Conservation (phyloP, 2,329 filamentous ascomycete genomes). For the Cadophora sp. region DNA sequence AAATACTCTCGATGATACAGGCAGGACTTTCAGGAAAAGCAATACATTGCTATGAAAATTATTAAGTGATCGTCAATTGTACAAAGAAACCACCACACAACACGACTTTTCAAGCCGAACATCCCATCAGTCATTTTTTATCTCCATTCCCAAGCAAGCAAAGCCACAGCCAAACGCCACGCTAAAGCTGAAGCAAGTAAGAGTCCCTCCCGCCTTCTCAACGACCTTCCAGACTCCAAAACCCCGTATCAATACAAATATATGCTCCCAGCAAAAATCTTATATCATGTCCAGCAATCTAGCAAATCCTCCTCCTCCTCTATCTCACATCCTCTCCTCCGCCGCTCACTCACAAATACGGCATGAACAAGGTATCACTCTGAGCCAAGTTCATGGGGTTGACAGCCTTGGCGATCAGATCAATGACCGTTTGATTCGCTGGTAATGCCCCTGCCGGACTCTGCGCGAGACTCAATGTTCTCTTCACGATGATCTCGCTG, state of each 20-base stretch:
- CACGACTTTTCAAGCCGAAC: background rate
- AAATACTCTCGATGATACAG: background rate
- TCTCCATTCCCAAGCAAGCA: background rate
- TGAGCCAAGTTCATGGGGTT: conserved; percentile 88
- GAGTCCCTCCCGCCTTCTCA: conserved; percentile 11
- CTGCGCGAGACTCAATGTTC: conserved; percentile 84
- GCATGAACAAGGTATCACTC: conserved; percentile 97
- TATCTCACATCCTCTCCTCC: background rate
- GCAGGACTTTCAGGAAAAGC: background rate
- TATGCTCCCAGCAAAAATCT: background rate
- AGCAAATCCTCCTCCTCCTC: background rate
- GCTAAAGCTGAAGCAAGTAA: conserved; percentile 37
- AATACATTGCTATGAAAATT: background rate
- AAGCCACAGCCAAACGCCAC: conserved; percentile 32
- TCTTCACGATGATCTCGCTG: conserved; percentile 89
- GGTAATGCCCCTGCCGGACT: conserved; percentile 77
- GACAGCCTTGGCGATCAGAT: conserved; percentile 89
- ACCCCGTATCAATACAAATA: background rate
- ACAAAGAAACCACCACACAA: background rate
- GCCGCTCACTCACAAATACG: conserved; percentile 73
- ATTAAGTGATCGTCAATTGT: background rate
- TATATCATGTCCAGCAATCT: background rate
- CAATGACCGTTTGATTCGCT: conserved; percentile 96
- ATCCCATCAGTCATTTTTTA: no score
- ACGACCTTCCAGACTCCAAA: conserved; percentile 15